Conservation (phyloP, 2,329 filamentous ascomycete genomes). For the Fusarium albosuccineum region DNA sequence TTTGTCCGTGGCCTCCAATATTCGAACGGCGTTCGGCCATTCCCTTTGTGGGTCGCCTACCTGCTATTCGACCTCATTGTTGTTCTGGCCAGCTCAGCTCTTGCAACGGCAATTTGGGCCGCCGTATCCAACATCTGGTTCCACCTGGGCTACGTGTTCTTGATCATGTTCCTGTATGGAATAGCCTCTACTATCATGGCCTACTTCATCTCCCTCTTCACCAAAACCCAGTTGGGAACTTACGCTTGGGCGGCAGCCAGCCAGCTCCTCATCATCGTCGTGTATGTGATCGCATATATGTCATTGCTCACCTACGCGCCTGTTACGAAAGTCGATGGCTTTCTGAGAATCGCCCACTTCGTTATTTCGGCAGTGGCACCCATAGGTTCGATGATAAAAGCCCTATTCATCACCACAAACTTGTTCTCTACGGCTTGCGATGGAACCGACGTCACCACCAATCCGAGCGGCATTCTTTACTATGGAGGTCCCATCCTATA, state of each 20-base stretch:
- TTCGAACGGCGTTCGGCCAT: constrained; percentile 86
- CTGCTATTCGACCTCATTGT: constrained; percentile 83
- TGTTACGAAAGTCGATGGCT: constrained; percentile 74
- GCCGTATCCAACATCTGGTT: constrained; percentile 78
- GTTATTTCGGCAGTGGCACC: constrained; percentile 80
- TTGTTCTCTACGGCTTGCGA: constrained; percentile 85
- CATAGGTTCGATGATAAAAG: constrained; percentile 79
- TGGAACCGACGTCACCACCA: constrained; percentile 70
- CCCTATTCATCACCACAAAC: constrained; percentile 84
- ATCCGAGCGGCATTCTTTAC: constrained; percentile 77
- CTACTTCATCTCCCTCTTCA: constrained; percentile 86
- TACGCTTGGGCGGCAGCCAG: constrained; percentile 86
- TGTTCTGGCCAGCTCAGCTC: constrained; percentile 72
- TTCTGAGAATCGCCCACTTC: constrained; percentile 79
- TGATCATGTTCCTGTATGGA: constrained; percentile 85
- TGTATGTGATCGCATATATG: constrained; percentile 80
- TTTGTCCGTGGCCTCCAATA: constrained; percentile 90
- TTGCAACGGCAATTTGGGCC: constrained; percentile 78
- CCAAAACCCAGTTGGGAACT: constrained; percentile 82
- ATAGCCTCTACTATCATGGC: constrained; percentile 80
- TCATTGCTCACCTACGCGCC: constrained; percentile 80
- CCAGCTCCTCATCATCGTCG: constrained; percentile 78
- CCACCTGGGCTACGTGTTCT: constrained; percentile 82
- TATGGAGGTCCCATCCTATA: constrained; percentile 91
- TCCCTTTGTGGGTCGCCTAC: constrained; percentile 89